phyloP scores from a whole-genome alignment of 345 rosid species.

The Salix purpurea region DNA sequence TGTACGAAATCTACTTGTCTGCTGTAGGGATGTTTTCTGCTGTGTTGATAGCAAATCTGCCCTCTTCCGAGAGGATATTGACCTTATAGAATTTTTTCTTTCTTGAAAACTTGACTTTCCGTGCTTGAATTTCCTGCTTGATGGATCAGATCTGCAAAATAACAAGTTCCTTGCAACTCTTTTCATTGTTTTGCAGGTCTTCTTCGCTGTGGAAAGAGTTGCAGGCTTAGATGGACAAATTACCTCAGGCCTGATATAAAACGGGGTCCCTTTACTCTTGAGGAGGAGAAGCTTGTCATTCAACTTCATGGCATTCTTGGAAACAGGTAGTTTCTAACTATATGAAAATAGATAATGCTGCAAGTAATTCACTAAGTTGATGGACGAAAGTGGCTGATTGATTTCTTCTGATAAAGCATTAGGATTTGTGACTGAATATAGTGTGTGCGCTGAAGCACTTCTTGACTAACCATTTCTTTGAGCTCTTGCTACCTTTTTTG shows the following conservation, averaged over 20 bases:
- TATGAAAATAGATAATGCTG: neutral
- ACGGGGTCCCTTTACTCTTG: conserved; percentile 79
- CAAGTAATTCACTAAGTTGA: neutral
- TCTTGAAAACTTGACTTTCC: neutral
- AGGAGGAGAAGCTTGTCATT: conserved; percentile 88
- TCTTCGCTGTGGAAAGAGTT: conserved; percentile 94
- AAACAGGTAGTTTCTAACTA: conserved; percentile 54
- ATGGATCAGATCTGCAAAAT: neutral
- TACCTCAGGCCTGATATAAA: conserved; percentile 94
- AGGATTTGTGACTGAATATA: neutral
- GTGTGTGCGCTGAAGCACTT: neutral
- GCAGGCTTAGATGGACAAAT: conserved; percentile 95
- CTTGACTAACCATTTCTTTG: neutral
- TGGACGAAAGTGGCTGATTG: neutral
- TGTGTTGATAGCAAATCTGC: neutral
- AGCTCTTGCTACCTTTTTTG: neutral
- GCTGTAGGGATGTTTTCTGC: neutral
- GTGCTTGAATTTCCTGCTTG: neutral
- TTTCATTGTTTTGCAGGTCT: conserved; percentile 44
- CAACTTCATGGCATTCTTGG: conserved; percentile 97
- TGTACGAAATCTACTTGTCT: too few species aligned
- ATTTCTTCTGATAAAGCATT: neutral
- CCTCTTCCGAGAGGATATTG: neutral
- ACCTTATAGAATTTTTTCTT: neutral
- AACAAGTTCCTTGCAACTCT: neutral